Base-by-base conservation (phyloP, 1,139 yeast species). In the Pichia sp. region DNA sequence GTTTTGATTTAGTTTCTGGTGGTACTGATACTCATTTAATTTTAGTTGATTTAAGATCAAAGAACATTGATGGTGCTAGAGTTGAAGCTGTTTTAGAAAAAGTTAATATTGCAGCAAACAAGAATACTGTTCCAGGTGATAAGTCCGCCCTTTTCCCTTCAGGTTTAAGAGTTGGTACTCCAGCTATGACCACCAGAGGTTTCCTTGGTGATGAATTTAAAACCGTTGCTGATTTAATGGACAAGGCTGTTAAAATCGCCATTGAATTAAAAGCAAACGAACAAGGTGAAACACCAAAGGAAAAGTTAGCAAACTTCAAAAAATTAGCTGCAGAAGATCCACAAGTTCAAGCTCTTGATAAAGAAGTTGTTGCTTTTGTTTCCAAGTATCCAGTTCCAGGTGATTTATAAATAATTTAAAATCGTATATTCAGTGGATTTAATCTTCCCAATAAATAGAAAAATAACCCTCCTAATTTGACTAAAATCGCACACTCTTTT, bases 161-260 rank as follows among this genome's bases (percentile, higher is more conserved):
- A 40, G 97, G 97, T 53, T 73, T 89, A 59, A 83, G 97, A 72
- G 87, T 89, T 46, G 97, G 97, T 55, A 86, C 97, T 34, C 97
- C 97, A 45, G 96, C 96, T 45, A 89, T 89, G 97, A 84, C 96
- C 50, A 87, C 96, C 40, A 82, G 97, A 72, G 96, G 96, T 23
- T 82, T 89, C 57, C 81, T 83, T 33, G 76, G 75, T 49, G 74
- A 66, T 35, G 96, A 89, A 57, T 89, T 89, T 56, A 78, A 70
- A 50, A 73, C 76, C 60, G 91, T 89, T 45, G 85, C 89, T 22
- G 76, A 72, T 45, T 87, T 77, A 69, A 81, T 89, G 61, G 82
- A 83, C 60, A 69, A 68, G 54, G 95, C 96, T 24, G 93, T 85
- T 47, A 74, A 78, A 22, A 68, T 82, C 49, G 72, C 89, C 16